Conservation (phyloP, 352 stramenopile genomes). For the Phytophthora fragariaefolia region DNA sequence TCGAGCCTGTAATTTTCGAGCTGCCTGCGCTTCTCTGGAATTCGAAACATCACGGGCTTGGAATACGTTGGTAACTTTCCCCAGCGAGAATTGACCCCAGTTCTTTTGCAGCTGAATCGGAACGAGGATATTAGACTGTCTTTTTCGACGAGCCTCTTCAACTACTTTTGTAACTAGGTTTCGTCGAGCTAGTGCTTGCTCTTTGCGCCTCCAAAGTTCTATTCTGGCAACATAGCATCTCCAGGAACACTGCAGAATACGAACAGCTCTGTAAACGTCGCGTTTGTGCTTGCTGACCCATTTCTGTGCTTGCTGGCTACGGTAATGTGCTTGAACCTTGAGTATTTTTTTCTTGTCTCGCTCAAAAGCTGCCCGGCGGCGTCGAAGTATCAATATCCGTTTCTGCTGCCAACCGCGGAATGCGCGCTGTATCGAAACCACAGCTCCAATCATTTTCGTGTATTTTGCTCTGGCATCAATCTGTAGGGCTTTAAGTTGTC, state of each 20-base stretch:
- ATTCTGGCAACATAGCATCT: conserved; percentile 44
- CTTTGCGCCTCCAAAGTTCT: conserved; percentile 9
- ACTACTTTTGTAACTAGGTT: conserved; percentile 30
- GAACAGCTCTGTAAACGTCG: conserved; percentile 33
- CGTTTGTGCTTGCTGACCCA: conserved; percentile 32
- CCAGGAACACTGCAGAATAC: conserved; percentile 60
- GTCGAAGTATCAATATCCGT: conserved; percentile 39
- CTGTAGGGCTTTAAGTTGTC: conserved; percentile 14
- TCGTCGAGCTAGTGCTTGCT: conserved; percentile 20
- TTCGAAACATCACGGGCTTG: conserved; percentile 9
- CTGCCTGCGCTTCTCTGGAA: conserved; percentile 35
- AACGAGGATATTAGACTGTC: conserved; percentile 25
- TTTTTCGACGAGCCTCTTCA: conserved; percentile 27
- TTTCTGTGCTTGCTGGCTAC: conserved; percentile 46
- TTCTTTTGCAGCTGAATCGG: conserved; percentile 35
- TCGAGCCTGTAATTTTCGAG: conserved; percentile 52
- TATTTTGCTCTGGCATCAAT: conserved; percentile 10
- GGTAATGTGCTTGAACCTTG: conserved; percentile 60
- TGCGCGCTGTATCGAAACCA: conserved; percentile 50
- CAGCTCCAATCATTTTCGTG: conserved; percentile 42
- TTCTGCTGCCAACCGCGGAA: conserved; percentile 51
- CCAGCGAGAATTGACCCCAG: conserved; percentile 32
- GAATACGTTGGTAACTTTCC: conserved; percentile 5
- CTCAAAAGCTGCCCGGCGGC: conserved; percentile 66
- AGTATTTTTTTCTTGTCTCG: conserved; percentile 64